Evolutionary conservation across 202 grass and related monocot genomes (phyloP), one percentile per base, ranked within the genome.

Genomic region (Tripidium arundinaceum): DNA sequence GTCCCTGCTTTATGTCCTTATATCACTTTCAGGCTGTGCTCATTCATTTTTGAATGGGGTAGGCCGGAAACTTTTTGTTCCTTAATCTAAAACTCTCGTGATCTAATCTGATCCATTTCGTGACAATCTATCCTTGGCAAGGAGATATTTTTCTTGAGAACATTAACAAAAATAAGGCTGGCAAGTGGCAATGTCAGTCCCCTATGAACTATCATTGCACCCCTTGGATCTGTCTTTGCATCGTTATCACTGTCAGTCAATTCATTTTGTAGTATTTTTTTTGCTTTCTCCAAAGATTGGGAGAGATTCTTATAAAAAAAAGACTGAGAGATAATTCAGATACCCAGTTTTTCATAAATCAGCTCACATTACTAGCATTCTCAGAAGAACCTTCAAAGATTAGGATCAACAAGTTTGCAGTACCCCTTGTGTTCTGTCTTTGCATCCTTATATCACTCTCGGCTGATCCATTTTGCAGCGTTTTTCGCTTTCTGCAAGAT

Each of bases 401-500:
- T n/a, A n/a, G n/a, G n/a, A n/a, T n/a, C n/a, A n/a, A n/a, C n/a
- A n/a, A n/a, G n/a, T n/a, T n/a, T n/a, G 10, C 40, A 41, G 40
- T 41, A 11, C 38, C 6, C 43, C 43, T 3, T 45, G 38, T 77
- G 40, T 77, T 46, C 55, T 65, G 34, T 67, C n/a, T 84, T 70
- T 76, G 42, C 47, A 4, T 40, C 24, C 33, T 60, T 36, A 43
- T 13, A 72, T 71, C 67, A 40, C 61, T 78, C 6, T n/a, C n/a
- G 36, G 5, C 45, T 2, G 59, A 66, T 50, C 66, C 75, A 67
- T 73, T 65, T 34, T 0, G 0, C 39, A 68, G 37, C 11, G 6
- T n/a, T 76, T 70, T 65, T 64, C 1, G 7, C 25, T 59, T 88
- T 81, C 58, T 83, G 7, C 11, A 37, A 49, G 36, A 38, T 19